These are phyloP conservation scores for Pseudozyma thailandica DNA, from an alignment of 1,284 basidiomycete genomes.

Conservation along the genomic window DNA sequence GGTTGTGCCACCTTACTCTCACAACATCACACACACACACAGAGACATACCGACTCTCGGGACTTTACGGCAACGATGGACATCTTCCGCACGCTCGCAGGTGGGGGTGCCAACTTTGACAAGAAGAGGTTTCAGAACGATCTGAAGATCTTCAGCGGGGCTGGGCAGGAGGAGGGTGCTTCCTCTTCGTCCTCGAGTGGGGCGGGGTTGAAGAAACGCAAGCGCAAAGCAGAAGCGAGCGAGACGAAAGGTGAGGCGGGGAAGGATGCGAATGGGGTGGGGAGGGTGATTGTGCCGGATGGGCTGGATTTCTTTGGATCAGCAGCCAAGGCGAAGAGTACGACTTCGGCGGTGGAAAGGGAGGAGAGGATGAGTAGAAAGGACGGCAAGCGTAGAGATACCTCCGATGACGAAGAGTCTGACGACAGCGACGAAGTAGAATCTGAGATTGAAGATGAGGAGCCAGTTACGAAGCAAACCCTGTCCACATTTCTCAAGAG, in stretches of 20 bases:
- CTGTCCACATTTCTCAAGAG: constrained; percentile 54
- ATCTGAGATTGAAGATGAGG: constrained; percentile 8
- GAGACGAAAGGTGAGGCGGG: not conserved
- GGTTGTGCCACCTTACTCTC: not conserved
- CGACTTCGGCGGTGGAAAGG: constrained; percentile 57
- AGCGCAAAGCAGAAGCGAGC: constrained; percentile 11
- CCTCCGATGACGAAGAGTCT: constrained; percentile 7
- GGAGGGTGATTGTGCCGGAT: constrained; percentile 49
- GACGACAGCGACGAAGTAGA: constrained; percentile 17
- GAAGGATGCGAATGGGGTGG: constrained; percentile 2
- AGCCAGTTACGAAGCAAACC: constrained; percentile 52
- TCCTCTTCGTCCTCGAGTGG: not conserved
- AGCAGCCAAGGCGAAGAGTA: constrained; percentile 69
- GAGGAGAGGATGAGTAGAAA: constrained; percentile 17
- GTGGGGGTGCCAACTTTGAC: constrained; percentile 73
- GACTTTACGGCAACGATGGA: too few relatives aligned
- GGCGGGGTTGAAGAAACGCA: not conserved
- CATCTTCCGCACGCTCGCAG: constrained; percentile 63
- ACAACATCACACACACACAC: not conserved
- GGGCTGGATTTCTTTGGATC: constrained; percentile 58
- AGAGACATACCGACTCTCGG: too few relatives aligned
- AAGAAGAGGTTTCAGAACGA: constrained; percentile 80
- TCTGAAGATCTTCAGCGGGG: constrained; percentile 76
- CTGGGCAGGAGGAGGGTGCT: constrained; percentile 6
- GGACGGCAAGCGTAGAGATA: constrained; percentile 22